Percentiles rank a stretch among this genome's conserved stretches.
Evolutionary conservation across 2,329 filamentous ascomycete species (phyloP).

Genomic region (Epichloe bromicola): DNA sequence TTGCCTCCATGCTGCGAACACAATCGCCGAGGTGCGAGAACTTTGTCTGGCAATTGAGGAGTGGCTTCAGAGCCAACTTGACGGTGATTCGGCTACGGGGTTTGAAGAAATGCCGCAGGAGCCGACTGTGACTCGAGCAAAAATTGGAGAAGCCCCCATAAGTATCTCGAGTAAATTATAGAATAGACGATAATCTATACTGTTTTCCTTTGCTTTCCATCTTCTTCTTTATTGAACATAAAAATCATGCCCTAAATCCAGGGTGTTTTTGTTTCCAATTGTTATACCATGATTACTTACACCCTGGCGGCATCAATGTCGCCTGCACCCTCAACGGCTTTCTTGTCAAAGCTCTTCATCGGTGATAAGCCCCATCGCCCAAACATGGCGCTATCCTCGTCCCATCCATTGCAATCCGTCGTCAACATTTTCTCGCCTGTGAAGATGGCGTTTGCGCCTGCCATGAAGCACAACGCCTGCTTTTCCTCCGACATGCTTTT

Average conservation of each 20-base stretch:
- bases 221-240: neutral
- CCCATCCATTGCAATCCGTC: conserved; percentile 82
- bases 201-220: neutral
- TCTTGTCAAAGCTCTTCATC: conserved; percentile 46
- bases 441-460: conserved; percentile 87
- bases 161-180: conserved; percentile 5
- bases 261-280: too few relatives aligned
- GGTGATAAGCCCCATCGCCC: conserved; percentile 67
- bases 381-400: conserved; percentile 77
- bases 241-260: too few relatives aligned
- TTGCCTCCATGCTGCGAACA: conserved; percentile 57
- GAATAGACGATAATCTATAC: neutral
- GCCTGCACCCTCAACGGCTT: conserved; percentile 14
- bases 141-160: neutral
- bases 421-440: conserved; percentile 94
- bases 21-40: conserved; percentile 38
- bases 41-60: conserved; percentile 33
- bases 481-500: conserved; percentile 80
- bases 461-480: conserved; percentile 80
- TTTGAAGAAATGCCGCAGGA: neutral
- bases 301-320: conserved; percentile 2
- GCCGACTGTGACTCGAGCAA: neutral
- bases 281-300: neutral
- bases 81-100: neutral
- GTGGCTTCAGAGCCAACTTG: conserved; percentile 26